Conservation (phyloP, 208 protist species). For the Crithidia bombi region DNA sequence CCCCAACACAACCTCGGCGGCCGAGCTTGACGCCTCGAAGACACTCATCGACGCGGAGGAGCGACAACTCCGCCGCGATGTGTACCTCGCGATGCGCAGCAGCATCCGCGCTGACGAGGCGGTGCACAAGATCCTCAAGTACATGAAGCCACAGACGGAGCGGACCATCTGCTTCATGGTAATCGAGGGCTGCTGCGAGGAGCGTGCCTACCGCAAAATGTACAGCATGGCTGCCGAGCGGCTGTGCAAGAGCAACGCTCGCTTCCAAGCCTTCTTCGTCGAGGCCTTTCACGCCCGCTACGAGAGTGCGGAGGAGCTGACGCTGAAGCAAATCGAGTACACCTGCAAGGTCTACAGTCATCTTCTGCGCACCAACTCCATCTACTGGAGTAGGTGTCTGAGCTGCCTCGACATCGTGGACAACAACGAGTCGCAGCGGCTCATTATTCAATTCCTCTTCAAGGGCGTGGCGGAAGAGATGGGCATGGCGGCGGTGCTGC, state of each 20-base stretch:
- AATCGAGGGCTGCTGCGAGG: conserved; percentile 97
- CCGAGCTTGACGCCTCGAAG: conserved; percentile 36
- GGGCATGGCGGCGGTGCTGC: conserved; percentile 48
- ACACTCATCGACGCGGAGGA: conserved; percentile 64
- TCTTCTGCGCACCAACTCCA: conserved; percentile 94
- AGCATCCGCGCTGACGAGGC: conserved; percentile 97
- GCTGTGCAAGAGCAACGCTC: conserved; percentile 94
- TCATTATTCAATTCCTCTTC: conserved; percentile 84
- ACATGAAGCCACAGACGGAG: conserved; percentile 74
- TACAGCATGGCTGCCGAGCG: conserved; percentile 96
- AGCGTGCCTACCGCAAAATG: conserved; percentile 95
- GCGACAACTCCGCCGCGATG: conserved; percentile 92
- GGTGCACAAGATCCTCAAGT: conserved; percentile 98
- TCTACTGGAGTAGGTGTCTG: conserved; percentile 93
- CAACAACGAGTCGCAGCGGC: conserved; percentile 77
- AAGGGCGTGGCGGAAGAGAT: conserved; percentile 70
- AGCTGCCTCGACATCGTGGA: conserved; percentile 69
- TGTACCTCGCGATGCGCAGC: conserved; percentile 98
- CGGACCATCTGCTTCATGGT: conserved; percentile 96
- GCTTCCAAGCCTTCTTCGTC: conserved; percentile 90
- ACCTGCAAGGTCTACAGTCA: conserved; percentile 97
- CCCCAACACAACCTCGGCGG: not conserved
- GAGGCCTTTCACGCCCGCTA: conserved; percentile 94
- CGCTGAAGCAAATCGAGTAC: conserved; percentile 98
- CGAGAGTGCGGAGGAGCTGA: conserved; percentile 89